Conservation (phyloP, 2,329 filamentous ascomycete genomes). For the Hypoxylon sp. region DNA sequence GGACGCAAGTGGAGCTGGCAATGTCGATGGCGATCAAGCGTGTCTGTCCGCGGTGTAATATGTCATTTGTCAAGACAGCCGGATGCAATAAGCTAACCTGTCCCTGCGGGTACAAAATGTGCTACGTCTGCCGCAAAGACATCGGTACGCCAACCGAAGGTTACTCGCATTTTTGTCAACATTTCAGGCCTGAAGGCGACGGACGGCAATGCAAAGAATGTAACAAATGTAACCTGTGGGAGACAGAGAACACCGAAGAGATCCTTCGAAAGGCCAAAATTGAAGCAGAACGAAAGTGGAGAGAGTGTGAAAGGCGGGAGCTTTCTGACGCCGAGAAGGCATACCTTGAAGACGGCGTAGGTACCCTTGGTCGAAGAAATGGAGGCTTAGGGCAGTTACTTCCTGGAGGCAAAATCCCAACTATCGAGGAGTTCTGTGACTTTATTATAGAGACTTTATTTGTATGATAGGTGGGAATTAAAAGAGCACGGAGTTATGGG, state of each 20-base stretch:
- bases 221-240: constrained; percentile 83
- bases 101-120: constrained; percentile 97
- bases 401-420: constrained; percentile 46
- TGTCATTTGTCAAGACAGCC: constrained; percentile 90
- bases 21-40: constrained; percentile 96
- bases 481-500: constrained; percentile 24
- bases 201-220: constrained; percentile 81
- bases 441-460: constrained; percentile 52
- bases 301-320: constrained; percentile 72
- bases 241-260: constrained; percentile 79
- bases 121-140: constrained; percentile 91
- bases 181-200: constrained; percentile 88
- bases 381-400: constrained; percentile 41
- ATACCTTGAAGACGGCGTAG: constrained; percentile 69
- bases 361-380: constrained; percentile 38
- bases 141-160: constrained; percentile 75
- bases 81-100: constrained; percentile 99
- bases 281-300: constrained; percentile 80
- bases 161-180: constrained; percentile 95
- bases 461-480: constrained; percentile 40
- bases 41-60: constrained; percentile 91
- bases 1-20: constrained; percentile 91
- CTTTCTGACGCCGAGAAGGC: constrained; percentile 69
- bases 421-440: constrained; percentile 53
- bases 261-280: constrained; percentile 78